These are phyloP conservation scores for Cladophialophora exuberans DNA, from an alignment of 2,329 filamentous ascomycete genomes.

Conservation along the genomic window DNA sequence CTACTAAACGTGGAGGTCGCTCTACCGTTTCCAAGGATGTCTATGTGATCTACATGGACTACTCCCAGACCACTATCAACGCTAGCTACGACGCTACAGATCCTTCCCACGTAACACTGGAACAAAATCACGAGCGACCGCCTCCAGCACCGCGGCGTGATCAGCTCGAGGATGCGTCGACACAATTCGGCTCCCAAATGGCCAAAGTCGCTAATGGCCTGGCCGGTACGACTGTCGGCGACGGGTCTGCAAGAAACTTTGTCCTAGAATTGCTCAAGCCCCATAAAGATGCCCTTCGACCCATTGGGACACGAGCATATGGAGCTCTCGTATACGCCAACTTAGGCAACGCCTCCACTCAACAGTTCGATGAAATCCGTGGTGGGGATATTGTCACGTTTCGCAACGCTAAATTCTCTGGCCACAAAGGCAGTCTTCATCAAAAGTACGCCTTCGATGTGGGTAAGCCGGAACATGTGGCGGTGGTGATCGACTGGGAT, in stretches of 20 bases:
- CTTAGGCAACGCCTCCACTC: slow-evolving; percentile 87
- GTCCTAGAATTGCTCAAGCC: slow-evolving; percentile 78
- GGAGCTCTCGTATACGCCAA: slow-evolving; percentile 94
- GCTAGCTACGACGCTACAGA: slow-evolving; percentile 77
- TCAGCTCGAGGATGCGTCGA: slow-evolving; percentile 84
- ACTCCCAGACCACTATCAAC: slow-evolving; percentile 89
- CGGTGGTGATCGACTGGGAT: slow-evolving; percentile 93
- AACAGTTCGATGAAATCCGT: slow-evolving; percentile 89
- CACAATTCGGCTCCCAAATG: slow-evolving; percentile 78
- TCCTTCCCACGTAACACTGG: slow-evolving; percentile 70
- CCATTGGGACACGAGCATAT: slow-evolving; percentile 86
- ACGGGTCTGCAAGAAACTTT: slow-evolving; percentile 78
- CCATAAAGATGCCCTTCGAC: slow-evolving; percentile 72
- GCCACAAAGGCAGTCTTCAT: slow-evolving; percentile 93
- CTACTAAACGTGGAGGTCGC: slow-evolving; percentile 70
- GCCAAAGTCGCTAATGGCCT: slow-evolving; percentile 72
- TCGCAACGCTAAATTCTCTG: slow-evolving; percentile 91
- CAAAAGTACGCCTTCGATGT: slow-evolving; percentile 90
- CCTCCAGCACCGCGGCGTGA: slow-evolving; percentile 84
- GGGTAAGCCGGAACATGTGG: slow-evolving; percentile 86
- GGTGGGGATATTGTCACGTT: slow-evolving; percentile 90
- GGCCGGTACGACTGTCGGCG: slow-evolving; percentile 73
- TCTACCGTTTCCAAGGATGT: slow-evolving; percentile 76
- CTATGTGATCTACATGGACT: slow-evolving; percentile 90
- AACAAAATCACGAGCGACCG: slow-evolving; percentile 85